Conservation (phyloP, 495 filamentous ascomycete genomes). For the Neurospora intermedia region DNA sequence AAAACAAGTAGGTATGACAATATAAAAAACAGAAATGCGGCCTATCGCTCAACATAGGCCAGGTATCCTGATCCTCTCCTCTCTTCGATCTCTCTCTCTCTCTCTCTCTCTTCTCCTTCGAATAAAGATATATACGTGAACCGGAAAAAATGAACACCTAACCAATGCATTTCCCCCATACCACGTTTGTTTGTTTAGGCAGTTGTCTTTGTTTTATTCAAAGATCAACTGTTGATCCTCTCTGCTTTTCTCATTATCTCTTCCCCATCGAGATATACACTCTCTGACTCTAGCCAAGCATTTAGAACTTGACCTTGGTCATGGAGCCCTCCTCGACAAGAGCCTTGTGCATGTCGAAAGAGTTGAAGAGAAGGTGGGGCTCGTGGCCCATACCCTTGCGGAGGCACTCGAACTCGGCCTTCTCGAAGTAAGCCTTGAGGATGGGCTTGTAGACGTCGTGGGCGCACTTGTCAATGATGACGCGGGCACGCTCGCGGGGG, state of each 20-base stretch:
- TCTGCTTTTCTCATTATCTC: neutral
- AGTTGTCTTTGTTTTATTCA: neutral
- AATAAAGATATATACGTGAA: neutral
- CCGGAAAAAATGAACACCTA: neutral
- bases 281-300: neutral
- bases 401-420: conserved; percentile 79
- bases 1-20: neutral
- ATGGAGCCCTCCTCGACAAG: conserved; percentile 74
- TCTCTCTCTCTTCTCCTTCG: neutral
- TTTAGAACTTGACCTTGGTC: conserved; percentile 50
- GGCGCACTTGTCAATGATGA: conserved; percentile 83
- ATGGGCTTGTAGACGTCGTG: conserved; percentile 81
- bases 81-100: neutral
- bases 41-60: neutral
- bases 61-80: neutral
- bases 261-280: neutral
- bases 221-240: neutral
- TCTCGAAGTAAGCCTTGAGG: conserved; percentile 72
- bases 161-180: neutral
- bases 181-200: neutral
- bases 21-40: neutral
- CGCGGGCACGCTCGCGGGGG: conserved; percentile 69
- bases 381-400: conserved; percentile 85
- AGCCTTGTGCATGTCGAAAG: conserved; percentile 84
- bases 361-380: conserved; percentile 73